Evolutionary conservation across 1,284 basidiomycete genomes (phyloP).

Genomic region (Melampsora larici-populina): DNA sequence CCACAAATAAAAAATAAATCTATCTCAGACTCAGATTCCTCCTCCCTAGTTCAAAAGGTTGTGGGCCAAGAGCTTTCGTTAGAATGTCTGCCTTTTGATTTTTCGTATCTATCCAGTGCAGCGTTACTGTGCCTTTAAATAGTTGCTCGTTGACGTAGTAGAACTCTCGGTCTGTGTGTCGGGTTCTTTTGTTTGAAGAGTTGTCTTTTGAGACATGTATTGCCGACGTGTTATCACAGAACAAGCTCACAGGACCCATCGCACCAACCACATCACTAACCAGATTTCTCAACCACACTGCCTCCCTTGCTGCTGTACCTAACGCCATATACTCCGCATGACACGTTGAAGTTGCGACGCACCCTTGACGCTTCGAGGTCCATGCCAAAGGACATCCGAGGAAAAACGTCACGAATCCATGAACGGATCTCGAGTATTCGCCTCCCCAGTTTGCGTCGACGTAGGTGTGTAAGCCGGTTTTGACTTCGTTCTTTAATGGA

Average conservation of each 20-base stretch:
- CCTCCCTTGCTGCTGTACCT: background rate
- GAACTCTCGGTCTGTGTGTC: constrained; percentile 23
- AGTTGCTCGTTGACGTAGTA: constrained; percentile 4
- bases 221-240: constrained; percentile 5
- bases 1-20: no score
- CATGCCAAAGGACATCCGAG: background rate
- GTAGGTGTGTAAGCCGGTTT: background rate
- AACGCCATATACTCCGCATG: constrained; percentile 29
- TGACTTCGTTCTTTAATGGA: no score
- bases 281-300: constrained; percentile 8
- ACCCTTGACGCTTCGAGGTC: no score
- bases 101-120: constrained; percentile 2
- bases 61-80: background rate
- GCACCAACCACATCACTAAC: background rate
- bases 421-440: background rate
- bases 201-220: no score
- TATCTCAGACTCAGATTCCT: no score
- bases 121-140: background rate
- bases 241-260: background rate
- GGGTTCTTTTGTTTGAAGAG: constrained; percentile 16
- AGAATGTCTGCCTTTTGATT: constrained; percentile 17
- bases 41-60: background rate
- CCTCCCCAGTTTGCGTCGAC: constrained; percentile 18
- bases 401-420: constrained; percentile 6
- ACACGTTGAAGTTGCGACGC: constrained; percentile 3